A percentile compares a stretch with the other conserved stretches of the same genome.
Evolutionary conservation across 1,284 basidiomycete species (phyloP).

Genomic region (Serendipita sp.): DNA sequence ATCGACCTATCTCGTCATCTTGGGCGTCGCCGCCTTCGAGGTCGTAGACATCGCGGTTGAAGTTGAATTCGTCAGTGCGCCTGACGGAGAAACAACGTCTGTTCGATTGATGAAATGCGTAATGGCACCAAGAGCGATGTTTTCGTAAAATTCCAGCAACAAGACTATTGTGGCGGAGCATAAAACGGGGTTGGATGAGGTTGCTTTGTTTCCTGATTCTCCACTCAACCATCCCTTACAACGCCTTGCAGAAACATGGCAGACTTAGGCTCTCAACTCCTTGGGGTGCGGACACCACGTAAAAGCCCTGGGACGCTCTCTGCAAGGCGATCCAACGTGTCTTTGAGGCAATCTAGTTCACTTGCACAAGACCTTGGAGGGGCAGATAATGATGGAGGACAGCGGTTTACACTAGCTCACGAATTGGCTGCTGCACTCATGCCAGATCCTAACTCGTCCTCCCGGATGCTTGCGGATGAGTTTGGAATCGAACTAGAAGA

Average conservation of each 20-base stretch:
- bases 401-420: constrained; percentile 55
- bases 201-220: not conserved
- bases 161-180: not conserved
- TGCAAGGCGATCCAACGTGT: constrained; percentile 30
- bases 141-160: not conserved
- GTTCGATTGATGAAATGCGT: not conserved
- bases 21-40: constrained; percentile 32
- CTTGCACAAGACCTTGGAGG: constrained; percentile 27
- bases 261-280: constrained; percentile 3
- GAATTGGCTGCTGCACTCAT: constrained; percentile 69
- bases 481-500: constrained; percentile 59
- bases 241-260: not conserved
- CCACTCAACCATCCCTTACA: not conserved
- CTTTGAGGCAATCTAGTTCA: constrained; percentile 17
- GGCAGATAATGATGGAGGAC: constrained; percentile 30
- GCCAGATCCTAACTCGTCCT: constrained; percentile 62
- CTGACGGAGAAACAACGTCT: constrained; percentile 6
- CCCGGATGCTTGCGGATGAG: constrained; percentile 63
- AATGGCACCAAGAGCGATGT: not conserved
- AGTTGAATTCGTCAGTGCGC: constrained; percentile 25
- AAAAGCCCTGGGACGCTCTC: constrained; percentile 33
- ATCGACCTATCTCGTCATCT: constrained; percentile 35
- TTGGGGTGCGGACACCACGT: constrained; percentile 21
- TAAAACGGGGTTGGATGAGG: not conserved
- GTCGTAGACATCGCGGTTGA: constrained; percentile 35